Conservation (phyloP, 2,329 filamentous ascomycete species). For the Orbilia javanica region DNA sequence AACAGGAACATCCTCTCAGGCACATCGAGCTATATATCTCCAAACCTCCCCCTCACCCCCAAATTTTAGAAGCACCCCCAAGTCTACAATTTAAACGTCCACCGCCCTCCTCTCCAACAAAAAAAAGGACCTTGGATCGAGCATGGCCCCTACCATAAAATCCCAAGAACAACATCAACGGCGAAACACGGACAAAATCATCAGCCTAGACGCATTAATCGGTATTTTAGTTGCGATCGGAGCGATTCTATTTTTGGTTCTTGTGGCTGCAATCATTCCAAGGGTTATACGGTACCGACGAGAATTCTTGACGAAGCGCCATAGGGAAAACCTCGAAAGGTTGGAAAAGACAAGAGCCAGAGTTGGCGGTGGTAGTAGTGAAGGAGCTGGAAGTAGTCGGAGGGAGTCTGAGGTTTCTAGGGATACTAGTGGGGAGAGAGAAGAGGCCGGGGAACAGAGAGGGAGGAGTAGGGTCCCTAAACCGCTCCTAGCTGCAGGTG, state of each 20-base stretch:
- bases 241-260: constrained; percentile 18
- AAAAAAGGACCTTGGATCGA: too few species aligned
- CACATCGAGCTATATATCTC: too few species aligned
- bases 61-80: too few species aligned
- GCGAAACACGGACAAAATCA: constrained; percentile 4
- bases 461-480: constrained; percentile 15
- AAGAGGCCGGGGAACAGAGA: background rate
- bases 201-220: constrained; percentile 31
- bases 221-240: constrained; percentile 28
- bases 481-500: background rate
- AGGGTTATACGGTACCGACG: constrained; percentile 25
- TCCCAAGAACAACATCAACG: background rate
- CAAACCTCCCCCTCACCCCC: too few species aligned
- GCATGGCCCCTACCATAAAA: background rate
- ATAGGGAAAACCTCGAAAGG: background rate
- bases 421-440: background rate
- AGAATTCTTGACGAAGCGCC: background rate
- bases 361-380: background rate
- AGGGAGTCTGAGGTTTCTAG: background rate
- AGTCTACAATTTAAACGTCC: too few species aligned
- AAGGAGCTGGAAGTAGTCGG: background rate
- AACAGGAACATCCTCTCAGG: too few species aligned
- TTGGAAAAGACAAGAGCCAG: background rate
- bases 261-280: constrained; percentile 21
- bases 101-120: too few species aligned